A percentile compares a stretch with the other conserved stretches of the same genome.
Conservation (phyloP, 345 rosid species). For the Citrus hindsii region DNA sequence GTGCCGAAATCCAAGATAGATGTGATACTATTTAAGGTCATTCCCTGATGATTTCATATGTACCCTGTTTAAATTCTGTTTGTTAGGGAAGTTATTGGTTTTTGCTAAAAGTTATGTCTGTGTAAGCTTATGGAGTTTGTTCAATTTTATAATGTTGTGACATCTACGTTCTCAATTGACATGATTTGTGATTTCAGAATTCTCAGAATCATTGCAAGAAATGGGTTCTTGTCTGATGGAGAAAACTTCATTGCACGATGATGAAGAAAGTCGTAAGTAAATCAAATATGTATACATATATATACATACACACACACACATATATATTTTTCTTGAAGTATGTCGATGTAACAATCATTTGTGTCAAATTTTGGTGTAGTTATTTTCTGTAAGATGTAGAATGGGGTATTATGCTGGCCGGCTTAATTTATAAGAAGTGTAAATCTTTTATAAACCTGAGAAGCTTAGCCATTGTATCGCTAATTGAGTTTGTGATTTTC, state of each 20-base stretch:
- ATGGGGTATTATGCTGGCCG: background rate
- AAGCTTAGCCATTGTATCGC: background rate
- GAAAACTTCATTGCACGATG: slow-evolving; percentile 63
- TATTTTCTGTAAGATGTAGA: slow-evolving; percentile 2
- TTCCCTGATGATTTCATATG: background rate
- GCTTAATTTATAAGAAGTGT: background rate
- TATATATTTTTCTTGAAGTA: background rate
- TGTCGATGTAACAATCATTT: background rate
- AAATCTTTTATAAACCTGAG: background rate
- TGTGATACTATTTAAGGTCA: background rate
- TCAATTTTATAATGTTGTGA: background rate
- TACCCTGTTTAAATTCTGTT: background rate
- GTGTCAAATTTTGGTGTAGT: background rate
- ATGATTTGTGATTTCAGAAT: slow-evolving; percentile 49
- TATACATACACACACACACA: no score
- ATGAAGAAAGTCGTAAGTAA: slow-evolving; percentile 68
- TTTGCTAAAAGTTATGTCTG: background rate
- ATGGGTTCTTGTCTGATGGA: slow-evolving; percentile 86
- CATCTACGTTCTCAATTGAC: background rate
- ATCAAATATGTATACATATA: background rate
- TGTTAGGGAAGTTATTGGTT: background rate
- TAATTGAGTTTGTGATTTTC: background rate
- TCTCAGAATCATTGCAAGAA: slow-evolving; percentile 91
- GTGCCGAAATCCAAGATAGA: background rate
- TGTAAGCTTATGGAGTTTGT: background rate